Base-by-base conservation (phyloP, 768 basidiomycete species). In the Podaxis pistillaris region DNA sequence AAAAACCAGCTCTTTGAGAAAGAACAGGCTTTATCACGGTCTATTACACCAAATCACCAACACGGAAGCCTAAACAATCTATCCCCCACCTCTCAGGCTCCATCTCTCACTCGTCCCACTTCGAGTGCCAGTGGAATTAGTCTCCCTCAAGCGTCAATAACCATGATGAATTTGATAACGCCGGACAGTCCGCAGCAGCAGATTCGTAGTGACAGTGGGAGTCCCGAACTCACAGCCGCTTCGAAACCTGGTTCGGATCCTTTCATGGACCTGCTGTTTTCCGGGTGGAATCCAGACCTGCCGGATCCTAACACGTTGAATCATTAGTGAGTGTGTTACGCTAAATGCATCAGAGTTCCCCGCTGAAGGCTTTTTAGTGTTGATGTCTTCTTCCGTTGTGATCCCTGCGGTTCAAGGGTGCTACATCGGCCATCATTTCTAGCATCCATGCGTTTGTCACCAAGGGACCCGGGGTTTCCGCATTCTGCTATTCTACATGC, bases 401-500 rank as follows among this genome's bases (percentile, higher is more conserved):
- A 95, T 71, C 93, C 94, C 47, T 93, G 92, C 69, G 87, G 91
- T 51, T 89, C 93, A 26, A 85, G 91, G 51, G 86, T 96, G 56
- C 78, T 97, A 38, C 93, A 96, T 71, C 85, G 86, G 9, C 85
- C 88, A 12, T 87, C 90, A 8, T 92, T 97, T 72, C 74, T 94
- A 26, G 82, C 90, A 15, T 88, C 91, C 3, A 83, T 96, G 83
- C 84, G 84, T 66, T 77, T 94, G 50, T 86, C 92, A 55, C 93
- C 95, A 2, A 82, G 85, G 61, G 90, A 94, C 71, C 84, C 88
- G 7, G 83, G 84, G 44, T 97, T 96, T 70, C 95, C 95, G 36
- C 93, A 96, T 77, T 86, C 91, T 2, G 90, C 93, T 2, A 84
- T 97, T 61, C 78, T 97, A 38, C 95, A 97, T 74, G 94, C 94